Evolutionary conservation across 73 alveolate species (phyloP).

Genomic region (Paramecium sexaurelia): DNA sequence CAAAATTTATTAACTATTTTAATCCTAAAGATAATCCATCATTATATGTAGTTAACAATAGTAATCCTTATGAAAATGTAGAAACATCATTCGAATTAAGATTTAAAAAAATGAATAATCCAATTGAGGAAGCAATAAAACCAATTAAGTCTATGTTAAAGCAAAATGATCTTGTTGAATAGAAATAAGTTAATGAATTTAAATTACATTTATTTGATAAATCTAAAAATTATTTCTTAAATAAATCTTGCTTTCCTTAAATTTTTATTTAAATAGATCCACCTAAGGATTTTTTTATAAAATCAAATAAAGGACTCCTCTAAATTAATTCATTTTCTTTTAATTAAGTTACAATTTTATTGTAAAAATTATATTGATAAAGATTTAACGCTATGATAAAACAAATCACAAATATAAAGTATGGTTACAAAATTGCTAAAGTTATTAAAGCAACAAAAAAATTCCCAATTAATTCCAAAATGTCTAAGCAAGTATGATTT

Average conservation of each 20-base stretch:
- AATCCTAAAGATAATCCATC: slow-evolving; percentile 5
- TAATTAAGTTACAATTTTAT: neutral
- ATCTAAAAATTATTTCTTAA: neutral
- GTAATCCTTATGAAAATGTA: slow-evolving; percentile 14
- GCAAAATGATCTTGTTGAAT: slow-evolving; percentile 41
- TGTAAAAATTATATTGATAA: neutral
- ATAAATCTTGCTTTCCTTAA: neutral
- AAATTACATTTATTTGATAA: neutral
- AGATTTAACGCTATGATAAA: neutral
- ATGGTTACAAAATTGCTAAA: slow-evolving; percentile 19
- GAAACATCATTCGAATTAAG: slow-evolving; percentile 26
- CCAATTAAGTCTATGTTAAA: neutral
- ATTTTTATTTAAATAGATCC: slow-evolving; percentile 35
- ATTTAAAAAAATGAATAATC: slow-evolving; percentile 19
- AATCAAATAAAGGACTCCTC: slow-evolving; percentile 42
- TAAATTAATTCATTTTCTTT: slow-evolving; percentile 28
- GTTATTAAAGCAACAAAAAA: slow-evolving; percentile 43
- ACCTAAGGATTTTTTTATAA: slow-evolving; percentile 5
- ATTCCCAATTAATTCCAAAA: slow-evolving; percentile 4
- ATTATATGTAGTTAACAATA: neutral
- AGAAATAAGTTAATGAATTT: neutral
- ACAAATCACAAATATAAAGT: neutral
- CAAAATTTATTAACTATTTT: slow-evolving; percentile 37
- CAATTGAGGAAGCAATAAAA: neutral
- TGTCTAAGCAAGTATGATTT: neutral